These are phyloP conservation scores for Iris pallida DNA, from an alignment of 116 monocot species.

Conservation along the genomic window DNA sequence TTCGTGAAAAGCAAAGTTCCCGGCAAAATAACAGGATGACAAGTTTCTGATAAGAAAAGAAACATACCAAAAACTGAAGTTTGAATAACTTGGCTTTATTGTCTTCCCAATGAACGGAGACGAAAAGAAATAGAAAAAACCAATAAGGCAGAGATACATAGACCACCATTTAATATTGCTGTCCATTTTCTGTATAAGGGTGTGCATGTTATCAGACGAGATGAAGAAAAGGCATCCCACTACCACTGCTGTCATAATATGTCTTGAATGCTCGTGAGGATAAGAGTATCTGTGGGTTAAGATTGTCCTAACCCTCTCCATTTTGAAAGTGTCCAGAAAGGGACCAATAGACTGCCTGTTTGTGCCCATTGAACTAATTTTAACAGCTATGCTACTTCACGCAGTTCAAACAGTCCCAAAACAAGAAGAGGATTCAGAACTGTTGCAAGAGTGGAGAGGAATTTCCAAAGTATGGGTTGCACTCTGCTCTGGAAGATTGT, in stretches of 20 bases:
- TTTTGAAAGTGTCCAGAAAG: constrained; percentile 28
- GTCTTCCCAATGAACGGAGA: constrained; percentile 47
- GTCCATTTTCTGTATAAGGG: constrained; percentile 43
- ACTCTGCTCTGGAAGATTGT: no score
- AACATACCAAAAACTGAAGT: constrained; percentile 45
- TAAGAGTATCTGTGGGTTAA: constrained; percentile 31
- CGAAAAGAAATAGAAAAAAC: constrained; percentile 53
- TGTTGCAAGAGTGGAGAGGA: no score
- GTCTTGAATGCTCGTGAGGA: constrained; percentile 50
- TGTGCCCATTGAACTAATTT: constrained; percentile 17
- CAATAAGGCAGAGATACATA: constrained; percentile 47
- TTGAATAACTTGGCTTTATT: constrained; percentile 45
- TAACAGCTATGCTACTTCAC: no score
- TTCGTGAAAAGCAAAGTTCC: not conserved
- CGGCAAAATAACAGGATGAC: not conserved
- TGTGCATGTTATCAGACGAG: constrained; percentile 44
- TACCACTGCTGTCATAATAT: constrained; percentile 35
- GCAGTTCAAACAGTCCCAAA: no score
- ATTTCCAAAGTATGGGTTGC: no score
- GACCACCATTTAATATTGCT: constrained; percentile 54
- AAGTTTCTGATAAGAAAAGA: not conserved
- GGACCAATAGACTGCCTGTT: constrained; percentile 24
- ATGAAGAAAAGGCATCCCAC: constrained; percentile 44
- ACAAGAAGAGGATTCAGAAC: no score
- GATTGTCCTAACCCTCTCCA: constrained; percentile 34